These are phyloP conservation scores for Suillus weaverae DNA, from an alignment of 768 basidiomycete genomes.

Conservation along the genomic window DNA sequence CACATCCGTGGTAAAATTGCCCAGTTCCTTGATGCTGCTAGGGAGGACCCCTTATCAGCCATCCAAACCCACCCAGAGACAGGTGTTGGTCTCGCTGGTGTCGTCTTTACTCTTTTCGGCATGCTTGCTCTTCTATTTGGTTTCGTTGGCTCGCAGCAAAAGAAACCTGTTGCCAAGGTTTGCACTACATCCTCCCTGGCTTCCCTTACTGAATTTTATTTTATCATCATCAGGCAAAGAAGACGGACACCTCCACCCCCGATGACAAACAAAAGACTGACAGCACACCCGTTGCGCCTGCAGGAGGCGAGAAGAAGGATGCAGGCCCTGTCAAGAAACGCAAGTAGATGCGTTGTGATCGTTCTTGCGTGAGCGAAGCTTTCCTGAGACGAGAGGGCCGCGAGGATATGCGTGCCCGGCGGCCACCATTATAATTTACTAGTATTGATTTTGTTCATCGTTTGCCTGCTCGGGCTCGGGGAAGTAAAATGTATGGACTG, in stretches of 20 bases:
- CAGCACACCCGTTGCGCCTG: constrained; percentile 65
- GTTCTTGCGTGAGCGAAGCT: neutral
- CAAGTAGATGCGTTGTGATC: constrained; percentile 40
- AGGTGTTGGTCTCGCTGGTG: constrained; percentile 72
- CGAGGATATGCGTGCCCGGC: neutral
- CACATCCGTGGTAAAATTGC: constrained; percentile 69
- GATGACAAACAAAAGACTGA: constrained; percentile 69
- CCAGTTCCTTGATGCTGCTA: constrained; percentile 77
- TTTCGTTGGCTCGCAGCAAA: constrained; percentile 70
- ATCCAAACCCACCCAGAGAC: constrained; percentile 90
- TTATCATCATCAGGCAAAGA: constrained; percentile 59
- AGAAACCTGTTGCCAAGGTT: constrained; percentile 73
- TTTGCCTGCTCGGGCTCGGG: constrained; percentile 10
- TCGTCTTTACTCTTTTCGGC: constrained; percentile 77
- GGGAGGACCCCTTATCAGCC: constrained; percentile 74
- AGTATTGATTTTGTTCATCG: constrained; percentile 4
- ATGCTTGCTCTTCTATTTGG: constrained; percentile 82
- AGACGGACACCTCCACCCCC: constrained; percentile 64
- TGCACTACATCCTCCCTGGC: constrained; percentile 14
- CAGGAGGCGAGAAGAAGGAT: constrained; percentile 73
- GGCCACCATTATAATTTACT: constrained; percentile 1
- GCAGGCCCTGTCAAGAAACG: constrained; percentile 75
- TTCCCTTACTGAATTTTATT: neutral
- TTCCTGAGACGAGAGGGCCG: neutral
- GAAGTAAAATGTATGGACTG: constrained; percentile 27